phyloP scores from a whole-genome alignment of 768 basidiomycete species.

The Arthromyces matolae region DNA sequence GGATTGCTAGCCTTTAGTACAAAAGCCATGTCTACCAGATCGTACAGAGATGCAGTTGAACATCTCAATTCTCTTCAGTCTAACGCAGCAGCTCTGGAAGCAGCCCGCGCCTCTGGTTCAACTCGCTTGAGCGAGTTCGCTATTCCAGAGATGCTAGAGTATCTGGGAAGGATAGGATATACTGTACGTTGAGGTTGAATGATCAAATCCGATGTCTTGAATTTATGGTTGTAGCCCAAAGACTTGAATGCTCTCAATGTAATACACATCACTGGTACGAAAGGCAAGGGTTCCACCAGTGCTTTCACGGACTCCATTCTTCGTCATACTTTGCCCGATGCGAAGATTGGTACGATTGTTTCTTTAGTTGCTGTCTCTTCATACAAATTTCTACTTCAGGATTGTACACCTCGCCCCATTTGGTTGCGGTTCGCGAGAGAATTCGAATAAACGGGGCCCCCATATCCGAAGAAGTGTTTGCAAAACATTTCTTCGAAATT shows the following conservation, averaged over 20 bases:
- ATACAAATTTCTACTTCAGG: slow-evolving; percentile 41
- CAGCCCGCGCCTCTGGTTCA: slow-evolving; percentile 65
- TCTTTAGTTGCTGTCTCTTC: not conserved
- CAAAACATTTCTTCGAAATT: slow-evolving; percentile 92
- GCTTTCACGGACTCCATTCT: slow-evolving; percentile 90
- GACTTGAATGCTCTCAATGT: slow-evolving; percentile 89
- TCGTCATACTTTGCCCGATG: slow-evolving; percentile 64
- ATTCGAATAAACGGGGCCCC: slow-evolving; percentile 92
- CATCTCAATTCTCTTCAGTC: slow-evolving; percentile 80
- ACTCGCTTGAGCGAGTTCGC: slow-evolving; percentile 57
- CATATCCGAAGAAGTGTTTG: slow-evolving; percentile 82
- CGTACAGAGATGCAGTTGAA: slow-evolving; percentile 72
- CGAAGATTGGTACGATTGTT: slow-evolving; percentile 71
- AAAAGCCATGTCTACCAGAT: slow-evolving; percentile 54
- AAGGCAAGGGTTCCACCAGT: slow-evolving; percentile 96
- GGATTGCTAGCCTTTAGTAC: not conserved
- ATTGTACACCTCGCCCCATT: slow-evolving; percentile 94
- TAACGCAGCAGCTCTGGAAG: slow-evolving; percentile 90
- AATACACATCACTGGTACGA: slow-evolving; percentile 95
- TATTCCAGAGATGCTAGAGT: slow-evolving; percentile 89
- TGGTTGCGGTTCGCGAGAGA: slow-evolving; percentile 92
- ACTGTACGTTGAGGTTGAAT: slow-evolving; percentile 45
- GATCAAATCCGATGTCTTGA: slow-evolving; percentile 11
- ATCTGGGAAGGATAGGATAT: slow-evolving; percentile 83
- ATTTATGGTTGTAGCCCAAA: slow-evolving; percentile 48